Evolutionary conservation across 495 filamentous ascomycete genomes (phyloP).

Genomic region (Penicillium ochrochloron): DNA sequence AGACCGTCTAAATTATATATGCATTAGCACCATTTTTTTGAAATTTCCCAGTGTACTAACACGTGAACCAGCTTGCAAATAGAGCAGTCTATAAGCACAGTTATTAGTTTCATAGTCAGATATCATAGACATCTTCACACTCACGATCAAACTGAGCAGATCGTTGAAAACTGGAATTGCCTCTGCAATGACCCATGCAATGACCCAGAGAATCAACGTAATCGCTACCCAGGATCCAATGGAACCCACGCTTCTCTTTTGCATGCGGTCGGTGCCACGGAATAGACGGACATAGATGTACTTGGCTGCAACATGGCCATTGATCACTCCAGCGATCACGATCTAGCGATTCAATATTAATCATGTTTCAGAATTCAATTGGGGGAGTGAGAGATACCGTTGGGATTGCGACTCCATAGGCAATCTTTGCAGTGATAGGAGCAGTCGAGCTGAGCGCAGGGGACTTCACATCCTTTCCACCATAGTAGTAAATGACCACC

Average conservation of each 20-base stretch:
- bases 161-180: conserved; percentile 17
- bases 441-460: conserved; percentile 68
- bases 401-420: conserved; percentile 71
- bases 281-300: conserved; percentile 12
- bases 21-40: not conserved
- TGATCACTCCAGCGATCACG: conserved; percentile 13
- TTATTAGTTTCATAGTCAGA: not conserved
- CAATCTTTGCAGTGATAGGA: conserved; percentile 58
- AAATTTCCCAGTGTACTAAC: conserved; percentile 17
- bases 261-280: conserved; percentile 11
- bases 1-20: conserved; percentile 30
- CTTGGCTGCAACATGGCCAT: conserved; percentile 13
- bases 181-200: conserved; percentile 18
- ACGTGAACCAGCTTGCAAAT: conserved; percentile 50
- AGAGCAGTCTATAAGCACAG: conserved; percentile 44
- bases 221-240: conserved; percentile 17
- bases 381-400: conserved; percentile 38
- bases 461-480: conserved; percentile 60
- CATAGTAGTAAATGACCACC: conserved; percentile 62
- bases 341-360: not conserved
- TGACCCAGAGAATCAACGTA: conserved; percentile 2
- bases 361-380: not conserved
- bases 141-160: conserved; percentile 16
- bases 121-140: not conserved
- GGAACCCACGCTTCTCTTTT: conserved; percentile 1